phyloP scores from a whole-genome alignment of 2,329 filamentous ascomycete genomes.

The Colletotrichum destructivum region DNA sequence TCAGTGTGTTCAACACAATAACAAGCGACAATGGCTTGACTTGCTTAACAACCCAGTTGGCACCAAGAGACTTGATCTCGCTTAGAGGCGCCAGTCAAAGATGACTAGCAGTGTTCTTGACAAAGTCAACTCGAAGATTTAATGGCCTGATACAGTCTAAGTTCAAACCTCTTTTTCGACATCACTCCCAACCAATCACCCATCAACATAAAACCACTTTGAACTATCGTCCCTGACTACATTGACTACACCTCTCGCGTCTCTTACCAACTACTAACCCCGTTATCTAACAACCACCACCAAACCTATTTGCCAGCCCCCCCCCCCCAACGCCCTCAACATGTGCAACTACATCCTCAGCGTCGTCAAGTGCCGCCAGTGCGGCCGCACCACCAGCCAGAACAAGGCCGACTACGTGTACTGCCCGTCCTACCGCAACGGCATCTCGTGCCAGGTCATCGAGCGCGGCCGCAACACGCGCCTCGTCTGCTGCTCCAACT shows the following conservation, averaged over 20 bases:
- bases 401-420: conserved; percentile 26
- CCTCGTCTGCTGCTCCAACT: conserved; percentile 28
- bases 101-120: background rate
- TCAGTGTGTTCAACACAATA: background rate
- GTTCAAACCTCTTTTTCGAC: background rate
- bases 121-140: background rate
- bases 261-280: background rate
- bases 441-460: conserved; percentile 15
- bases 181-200: background rate
- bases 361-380: conserved; percentile 40
- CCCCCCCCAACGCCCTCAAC: background rate
- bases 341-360: conserved; percentile 40
- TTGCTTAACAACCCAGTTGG: too few species aligned
- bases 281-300: background rate
- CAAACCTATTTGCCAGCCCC: background rate
- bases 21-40: conserved; percentile 1
- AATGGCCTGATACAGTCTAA: background rate
- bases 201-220: too few species aligned
- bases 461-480: conserved; percentile 31
- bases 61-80: background rate
- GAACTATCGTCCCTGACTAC: too few species aligned
- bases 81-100: background rate
- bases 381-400: conserved; percentile 4
- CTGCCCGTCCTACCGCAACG: conserved; percentile 30
- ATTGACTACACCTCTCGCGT: background rate